Percentiles rank a stretch among this genome's conserved stretches.
Evolutionary conservation across 129 eudicot genomes (phyloP).

Genomic region (Chrysanthemum seticuspe): DNA sequence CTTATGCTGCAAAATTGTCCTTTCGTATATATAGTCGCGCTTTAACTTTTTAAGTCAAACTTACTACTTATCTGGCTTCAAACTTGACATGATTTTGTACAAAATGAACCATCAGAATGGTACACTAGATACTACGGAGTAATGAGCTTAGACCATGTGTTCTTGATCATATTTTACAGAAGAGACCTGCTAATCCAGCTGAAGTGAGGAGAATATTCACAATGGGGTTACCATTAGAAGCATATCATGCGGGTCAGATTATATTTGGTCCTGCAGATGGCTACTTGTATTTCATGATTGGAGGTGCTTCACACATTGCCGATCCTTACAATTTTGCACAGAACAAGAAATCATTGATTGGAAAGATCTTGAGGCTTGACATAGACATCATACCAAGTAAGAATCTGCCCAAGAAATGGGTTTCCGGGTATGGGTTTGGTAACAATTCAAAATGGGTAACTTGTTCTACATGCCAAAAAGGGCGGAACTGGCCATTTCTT

Average conservation of each 20-base stretch:
- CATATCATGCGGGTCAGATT: slow-evolving; percentile 78
- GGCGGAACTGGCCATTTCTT: no score
- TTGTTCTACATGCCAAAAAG: background rate
- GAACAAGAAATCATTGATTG: slow-evolving; percentile 81
- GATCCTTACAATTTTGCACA: slow-evolving; percentile 85
- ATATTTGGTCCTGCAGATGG: slow-evolving; percentile 78
- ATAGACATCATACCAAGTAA: slow-evolving; percentile 67
- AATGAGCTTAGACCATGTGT: background rate
- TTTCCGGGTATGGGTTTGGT: background rate
- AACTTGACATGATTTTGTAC: background rate
- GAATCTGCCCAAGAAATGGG: slow-evolving; percentile 13
- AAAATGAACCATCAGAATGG: background rate
- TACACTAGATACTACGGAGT: background rate
- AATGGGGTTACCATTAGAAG: slow-evolving; percentile 78
- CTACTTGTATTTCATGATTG: slow-evolving; percentile 74
- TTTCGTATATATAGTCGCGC: background rate
- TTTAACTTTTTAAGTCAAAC: slow-evolving; percentile 13
- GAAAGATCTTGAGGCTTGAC: slow-evolving; percentile 84
- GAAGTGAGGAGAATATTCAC: slow-evolving; percentile 86
- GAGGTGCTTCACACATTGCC: slow-evolving; percentile 61
- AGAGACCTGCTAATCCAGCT: slow-evolving; percentile 46
- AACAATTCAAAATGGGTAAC: background rate
- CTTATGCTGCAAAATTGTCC: background rate
- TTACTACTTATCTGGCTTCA: background rate
- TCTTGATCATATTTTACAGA: slow-evolving; percentile 39